Evolutionary conservation across 371 early-diverging fungal species (phyloP), one percentile per base, ranked within the genome.

Genomic region (Dichotomocladium elegans): DNA sequence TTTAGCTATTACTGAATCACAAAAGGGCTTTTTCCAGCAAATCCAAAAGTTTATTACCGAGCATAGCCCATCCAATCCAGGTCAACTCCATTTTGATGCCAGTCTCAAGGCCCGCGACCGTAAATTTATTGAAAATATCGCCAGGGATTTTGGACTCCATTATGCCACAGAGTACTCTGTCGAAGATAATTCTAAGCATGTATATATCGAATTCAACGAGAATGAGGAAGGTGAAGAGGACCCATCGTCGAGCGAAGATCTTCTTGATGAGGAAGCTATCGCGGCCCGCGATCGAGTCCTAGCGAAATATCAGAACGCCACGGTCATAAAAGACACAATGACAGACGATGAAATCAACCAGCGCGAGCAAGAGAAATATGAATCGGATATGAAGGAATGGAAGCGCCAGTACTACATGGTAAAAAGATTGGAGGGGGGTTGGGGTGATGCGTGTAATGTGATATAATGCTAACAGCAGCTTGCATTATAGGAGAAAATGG

Each of bases 341-440:
- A 62, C 70, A 1, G 66, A 58, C 11, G 72, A 72, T 44, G 68
- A 74, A 2, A 54, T 73, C 14, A 69, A 72, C 28, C 69, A 68
- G 25, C 70, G 75, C 53, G 84, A 86, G 47, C 72, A 81, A 57
- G 68, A 70, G 31, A 70, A 78, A 43, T 62, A 74, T 51, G 84
- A 87, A 5, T 61, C 68, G 9, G 77, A 74, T 15, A 74, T 84
- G 53, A 55, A 56, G 25, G 75, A 81, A 27, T 90, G 88, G 87
- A 91, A 89, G 58, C 59, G 71, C 7, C 63, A 73, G 4, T 93
- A 91, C 51, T 93, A 91, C 60, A 58, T 62, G 67, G 86, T 86
- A 56, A 8, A 34, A 29, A 3, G 4, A 3, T 3, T 6, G 24
- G 19, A 7, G 17, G 21, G 25, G 5, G 24, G 17, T 21, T 10